phyloP scores from a whole-genome alignment of 108 stramenopile species.

The Nitzschia inconspicua region DNA sequence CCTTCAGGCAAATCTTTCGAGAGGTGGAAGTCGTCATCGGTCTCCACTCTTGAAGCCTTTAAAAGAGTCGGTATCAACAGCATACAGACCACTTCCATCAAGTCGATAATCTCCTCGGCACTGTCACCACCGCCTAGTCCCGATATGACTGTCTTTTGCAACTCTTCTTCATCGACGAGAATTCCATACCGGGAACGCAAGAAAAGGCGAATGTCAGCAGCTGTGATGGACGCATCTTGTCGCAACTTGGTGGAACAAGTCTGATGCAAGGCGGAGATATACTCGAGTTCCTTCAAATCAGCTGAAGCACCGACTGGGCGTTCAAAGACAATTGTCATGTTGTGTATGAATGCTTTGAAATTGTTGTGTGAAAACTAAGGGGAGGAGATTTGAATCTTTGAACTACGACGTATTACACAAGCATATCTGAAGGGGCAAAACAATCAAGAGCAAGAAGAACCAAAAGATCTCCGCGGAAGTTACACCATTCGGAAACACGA shows the following conservation, averaged over 20 bases:
- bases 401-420: too few relatives aligned
- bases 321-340: too few relatives aligned
- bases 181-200: conserved; percentile 57
- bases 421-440: too few relatives aligned
- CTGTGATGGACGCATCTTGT: conserved; percentile 10
- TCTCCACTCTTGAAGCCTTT: conserved; percentile 29
- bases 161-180: conserved; percentile 39
- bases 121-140: conserved; percentile 36
- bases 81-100: conserved; percentile 46
- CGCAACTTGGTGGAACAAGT: background rate
- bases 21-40: background rate
- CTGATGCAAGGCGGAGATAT: conserved; percentile 50
- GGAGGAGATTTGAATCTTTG: too few relatives aligned
- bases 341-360: too few relatives aligned
- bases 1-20: background rate
- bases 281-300: conserved; percentile 64
- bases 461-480: too few relatives aligned
- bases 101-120: conserved; percentile 35
- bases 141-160: conserved; percentile 30
- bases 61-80: conserved; percentile 51
- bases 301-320: conserved; percentile 41
- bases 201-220: conserved; percentile 40
- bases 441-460: too few relatives aligned
- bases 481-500: too few relatives aligned
- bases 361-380: too few relatives aligned